Percentiles rank a stretch among this genome's conserved stretches.
Conservation (phyloP, 202 grass and related monocot genomes). For the Schoenoplectus tabernaemontani region DNA sequence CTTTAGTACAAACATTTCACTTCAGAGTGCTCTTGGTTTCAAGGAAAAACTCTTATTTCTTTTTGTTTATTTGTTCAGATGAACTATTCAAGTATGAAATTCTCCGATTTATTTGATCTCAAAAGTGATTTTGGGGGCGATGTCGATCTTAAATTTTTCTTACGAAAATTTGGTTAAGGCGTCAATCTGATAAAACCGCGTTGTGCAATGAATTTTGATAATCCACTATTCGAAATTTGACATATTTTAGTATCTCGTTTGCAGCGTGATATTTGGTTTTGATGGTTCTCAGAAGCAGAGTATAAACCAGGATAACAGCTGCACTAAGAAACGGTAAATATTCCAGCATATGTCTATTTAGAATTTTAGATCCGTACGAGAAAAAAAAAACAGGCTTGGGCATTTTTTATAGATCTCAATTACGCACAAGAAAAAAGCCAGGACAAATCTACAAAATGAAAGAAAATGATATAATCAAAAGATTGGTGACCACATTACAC, state of each 20-base stretch:
- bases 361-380: background rate
- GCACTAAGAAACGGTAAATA: slow-evolving; percentile 55
- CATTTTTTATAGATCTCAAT: background rate
- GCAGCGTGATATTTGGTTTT: slow-evolving; percentile 74
- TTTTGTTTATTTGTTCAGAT: background rate
- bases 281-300: slow-evolving; percentile 47
- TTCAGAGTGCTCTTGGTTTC: background rate
- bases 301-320: slow-evolving; percentile 32
- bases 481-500: too few relatives aligned
- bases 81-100: background rate
- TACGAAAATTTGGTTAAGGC: background rate
- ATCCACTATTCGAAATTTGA: slow-evolving; percentile 8
- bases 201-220: background rate
- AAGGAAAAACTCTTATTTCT: background rate
- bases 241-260: slow-evolving; percentile 2
- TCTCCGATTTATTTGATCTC: background rate
- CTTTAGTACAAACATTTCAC: background rate
- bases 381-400: background rate
- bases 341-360: background rate
- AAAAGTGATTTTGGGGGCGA: background rate
- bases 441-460: background rate
- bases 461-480: background rate
- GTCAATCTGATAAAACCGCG: background rate
- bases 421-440: background rate
- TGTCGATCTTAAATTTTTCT: background rate